Conservation (phyloP, 1,284 basidiomycete species). For the Boletus mariae region DNA sequence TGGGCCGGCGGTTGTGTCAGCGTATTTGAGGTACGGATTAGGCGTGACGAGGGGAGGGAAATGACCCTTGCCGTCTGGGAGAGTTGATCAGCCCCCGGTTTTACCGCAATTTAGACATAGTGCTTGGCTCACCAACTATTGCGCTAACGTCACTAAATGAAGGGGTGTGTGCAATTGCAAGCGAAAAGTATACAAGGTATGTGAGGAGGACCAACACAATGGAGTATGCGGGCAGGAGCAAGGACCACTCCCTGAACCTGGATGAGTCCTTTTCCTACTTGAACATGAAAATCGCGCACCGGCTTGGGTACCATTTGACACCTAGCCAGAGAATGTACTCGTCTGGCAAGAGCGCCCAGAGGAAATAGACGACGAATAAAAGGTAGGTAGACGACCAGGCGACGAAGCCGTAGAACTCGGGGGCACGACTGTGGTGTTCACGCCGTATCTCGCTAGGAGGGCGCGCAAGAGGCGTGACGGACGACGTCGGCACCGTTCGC, state of each 20-base stretch:
- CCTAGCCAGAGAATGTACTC: slow-evolving; percentile 59
- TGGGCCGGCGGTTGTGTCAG: slow-evolving; percentile 47
- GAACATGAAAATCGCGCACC: slow-evolving; percentile 45
- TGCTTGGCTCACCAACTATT: slow-evolving; percentile 52
- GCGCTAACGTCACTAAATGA: slow-evolving; percentile 61
- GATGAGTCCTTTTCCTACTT: slow-evolving; percentile 1
- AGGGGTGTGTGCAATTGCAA: slow-evolving; percentile 72
- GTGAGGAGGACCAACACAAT: slow-evolving; percentile 71
- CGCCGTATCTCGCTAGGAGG: slow-evolving; percentile 43
- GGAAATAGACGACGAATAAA: slow-evolving; percentile 64
- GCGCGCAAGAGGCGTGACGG: slow-evolving; percentile 50
- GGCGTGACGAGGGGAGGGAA: slow-evolving; percentile 36
- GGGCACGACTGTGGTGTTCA: slow-evolving; percentile 55
- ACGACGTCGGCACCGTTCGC: slow-evolving; percentile 42
- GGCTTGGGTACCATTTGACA: slow-evolving; percentile 83
- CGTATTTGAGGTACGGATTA: slow-evolving; percentile 50
- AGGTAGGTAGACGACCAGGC: slow-evolving; percentile 78
- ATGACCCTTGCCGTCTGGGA: slow-evolving; percentile 52
- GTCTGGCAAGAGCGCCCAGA: slow-evolving; percentile 62
- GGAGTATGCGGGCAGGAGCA: slow-evolving; percentile 80
- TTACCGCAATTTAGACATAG: slow-evolving; percentile 11
- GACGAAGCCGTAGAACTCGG: slow-evolving; percentile 87
- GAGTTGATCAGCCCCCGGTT: slow-evolving; percentile 14
- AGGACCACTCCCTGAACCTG: slow-evolving; percentile 69
- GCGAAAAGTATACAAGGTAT: slow-evolving; percentile 74